These are phyloP conservation scores for Byssochlamys sp. DNA, from an alignment of 2,329 filamentous ascomycete genomes.

Conservation along the genomic window DNA sequence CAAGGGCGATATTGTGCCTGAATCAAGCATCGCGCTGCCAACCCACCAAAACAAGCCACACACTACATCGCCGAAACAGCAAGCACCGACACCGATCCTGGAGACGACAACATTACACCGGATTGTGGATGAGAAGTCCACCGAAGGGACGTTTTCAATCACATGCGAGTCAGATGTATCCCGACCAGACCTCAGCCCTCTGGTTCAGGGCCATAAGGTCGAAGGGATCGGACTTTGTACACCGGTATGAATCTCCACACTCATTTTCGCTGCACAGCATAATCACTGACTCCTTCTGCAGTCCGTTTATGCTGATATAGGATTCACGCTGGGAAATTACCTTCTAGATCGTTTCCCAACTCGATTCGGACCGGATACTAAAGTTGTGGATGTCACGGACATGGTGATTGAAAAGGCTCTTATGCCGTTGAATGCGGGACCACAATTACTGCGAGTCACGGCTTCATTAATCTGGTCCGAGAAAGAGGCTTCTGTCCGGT, in stretches of 20 bases:
- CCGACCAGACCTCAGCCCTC: background rate
- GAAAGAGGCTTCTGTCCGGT: too few species aligned
- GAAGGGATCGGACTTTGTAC: conserved; percentile 36
- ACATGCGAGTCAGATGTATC: background rate
- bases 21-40: too few species aligned
- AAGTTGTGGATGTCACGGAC: conserved; percentile 30
- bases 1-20: conserved; percentile 1
- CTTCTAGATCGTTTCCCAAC: background rate
- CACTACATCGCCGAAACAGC: too few species aligned
- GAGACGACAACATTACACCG: background rate
- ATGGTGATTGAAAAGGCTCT: conserved; percentile 30
- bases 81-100: too few species aligned
- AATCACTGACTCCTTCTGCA: too few species aligned
- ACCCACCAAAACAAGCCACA: too few species aligned
- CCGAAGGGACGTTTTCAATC: background rate
- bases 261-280: too few species aligned
- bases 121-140: background rate
- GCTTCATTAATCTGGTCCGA: too few species aligned
- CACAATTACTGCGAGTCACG: too few species aligned
- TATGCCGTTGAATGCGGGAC: too few species aligned
- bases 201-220: conserved; percentile 12
- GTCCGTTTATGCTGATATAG: conserved; percentile 19
- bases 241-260: conserved; percentile 10
- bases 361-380: conserved; percentile 2
- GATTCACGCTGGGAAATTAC: conserved; percentile 16